These are phyloP conservation scores for Macrophomina pseudophaseolina DNA, from an alignment of 2,329 filamentous ascomycete genomes.

Conservation along the genomic window DNA sequence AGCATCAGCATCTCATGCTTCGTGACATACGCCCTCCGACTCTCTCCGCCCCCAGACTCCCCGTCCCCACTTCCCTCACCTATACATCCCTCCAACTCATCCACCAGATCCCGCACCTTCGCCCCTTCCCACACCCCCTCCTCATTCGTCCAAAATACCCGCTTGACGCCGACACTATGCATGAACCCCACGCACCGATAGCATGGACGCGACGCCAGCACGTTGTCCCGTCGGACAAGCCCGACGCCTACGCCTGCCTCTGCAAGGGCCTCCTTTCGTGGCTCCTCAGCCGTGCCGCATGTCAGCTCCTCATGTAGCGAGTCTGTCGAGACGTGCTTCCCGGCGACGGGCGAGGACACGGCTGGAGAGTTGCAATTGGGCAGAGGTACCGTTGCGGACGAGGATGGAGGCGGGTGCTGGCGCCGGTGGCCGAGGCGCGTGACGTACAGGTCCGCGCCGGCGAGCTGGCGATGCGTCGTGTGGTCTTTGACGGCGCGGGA, in stretches of 20 bases:
- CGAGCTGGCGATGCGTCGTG: constrained; percentile 53
- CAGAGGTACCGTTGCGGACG: neutral
- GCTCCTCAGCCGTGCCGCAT: constrained; percentile 10
- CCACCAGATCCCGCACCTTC: constrained; percentile 56
- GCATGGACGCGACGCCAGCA: constrained; percentile 54
- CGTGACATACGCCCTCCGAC: constrained; percentile 53
- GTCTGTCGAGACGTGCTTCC: neutral
- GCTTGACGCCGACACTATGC: constrained; percentile 57
- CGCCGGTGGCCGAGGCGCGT: constrained; percentile 45
- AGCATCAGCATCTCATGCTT: constrained; percentile 60
- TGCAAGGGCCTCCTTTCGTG: too few relatives aligned
- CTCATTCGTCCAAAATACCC: constrained; percentile 59
- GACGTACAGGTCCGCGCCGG: constrained; percentile 59
- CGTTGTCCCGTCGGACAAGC: neutral
- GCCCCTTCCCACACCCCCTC: constrained; percentile 57
- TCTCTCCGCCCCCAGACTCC: constrained; percentile 30
- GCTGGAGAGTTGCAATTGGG: too few relatives aligned
- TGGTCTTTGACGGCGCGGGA: constrained; percentile 40
- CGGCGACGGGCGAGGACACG: neutral
- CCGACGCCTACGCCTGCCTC: neutral
- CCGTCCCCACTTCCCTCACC: constrained; percentile 28
- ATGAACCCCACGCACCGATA: constrained; percentile 60
- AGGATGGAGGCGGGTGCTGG: neutral
- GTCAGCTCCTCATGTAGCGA: constrained; percentile 58
- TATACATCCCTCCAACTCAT: constrained; percentile 46